Evolutionary conservation across 129 eudicot species (phyloP), one percentile per base, ranked within the genome.

Genomic region (Logfia minima): DNA sequence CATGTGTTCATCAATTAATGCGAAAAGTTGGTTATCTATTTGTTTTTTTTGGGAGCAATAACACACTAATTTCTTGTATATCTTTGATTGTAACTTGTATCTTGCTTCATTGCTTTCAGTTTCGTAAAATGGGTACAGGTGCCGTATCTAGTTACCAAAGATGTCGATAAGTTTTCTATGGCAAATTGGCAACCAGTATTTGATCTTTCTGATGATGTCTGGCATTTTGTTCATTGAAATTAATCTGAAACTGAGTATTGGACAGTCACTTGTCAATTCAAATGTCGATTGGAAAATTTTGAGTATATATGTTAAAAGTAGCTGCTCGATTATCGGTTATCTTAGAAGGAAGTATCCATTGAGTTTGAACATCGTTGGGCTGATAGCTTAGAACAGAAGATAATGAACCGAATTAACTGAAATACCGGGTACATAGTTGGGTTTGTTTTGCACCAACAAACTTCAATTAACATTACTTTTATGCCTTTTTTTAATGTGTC

Each of bases 1-100:
- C 53, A 18, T 73, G 53, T 56, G 67, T 73, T 56, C 77, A 73
- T 35, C 21, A 73, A 35, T 58, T 73, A 31, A 55, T 73, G 53
- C 22, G 23, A 22, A 11, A 39, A 68, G 18, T 68, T 48, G 14
- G 39, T 32, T 7, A 68, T 68, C 58, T 68, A 8, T 6, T 41
- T 41, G n/a, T 68, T 68, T 24, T 61, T 23, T 9, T 17, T 23
- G 0, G 39, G 62, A 70, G 39, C 41, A 16, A 69, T 43, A 13
- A 41, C n/a, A 35, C 71, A 39, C 58, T 23, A 69, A 39, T 69
- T 21, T 41, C 74, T 23, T 69, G 74, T 43, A 23, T 69, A 43
- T 21, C 26, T 16, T 37, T 23, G 3, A 41, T 22, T 69, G 23
- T 16, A 69, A 67, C 28, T 23, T 35, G 72, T 67, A 37, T 67